Evolutionary conservation across 2,329 filamentous ascomycete species (phyloP), one percentile per base, ranked within the genome.

Genomic region (Paracoccidioides brasiliensis): DNA sequence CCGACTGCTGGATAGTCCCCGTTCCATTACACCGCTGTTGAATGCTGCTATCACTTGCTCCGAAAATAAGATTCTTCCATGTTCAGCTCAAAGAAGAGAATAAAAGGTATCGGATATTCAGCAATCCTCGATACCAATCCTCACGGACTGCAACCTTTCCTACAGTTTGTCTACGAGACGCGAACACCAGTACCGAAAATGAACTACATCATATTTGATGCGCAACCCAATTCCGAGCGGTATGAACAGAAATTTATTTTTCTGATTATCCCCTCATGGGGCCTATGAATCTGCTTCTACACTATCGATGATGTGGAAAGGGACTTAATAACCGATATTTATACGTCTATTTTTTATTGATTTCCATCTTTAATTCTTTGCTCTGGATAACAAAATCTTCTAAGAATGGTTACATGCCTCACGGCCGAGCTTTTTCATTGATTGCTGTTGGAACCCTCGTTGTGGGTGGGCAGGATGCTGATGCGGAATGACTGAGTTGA

Each of bases 91-190:
- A 42, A 53, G 22, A 53, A 15, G 6, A 53, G n/a, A 40, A 43
- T 37, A 9, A 45, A 33, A 28, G 30, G 22, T 53, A 38, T 53
- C 41, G n/a, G 33, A 43, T 60, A 65, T 67, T 66, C 64, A 67
- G 32, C 14, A 9, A 37, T 50, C 45, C 9, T 55, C 55, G 55
- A 58, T 60, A 52, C 30, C 55, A 41, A 67, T 70, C 67, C 68
- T 68, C 66, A 60, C 66, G 68, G 68, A 70, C 69, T 58, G 55
- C 57, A 58, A 57, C 40, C 50, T 42, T 41, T 41, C 49, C 49
- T 40, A 30, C 15, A 15, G 5, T n/a, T 38, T 38, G 10, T 28
- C 35, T 51, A 12, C 49, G n/a, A 40, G 10, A 28, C 49, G 49
- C 37, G 33, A 22, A 32, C 38, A 52, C 32, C 12, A 28, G 32